A percentile compares a stretch with the other conserved stretches of the same genome.
phyloP scores from a whole-genome alignment of 2,329 filamentous ascomycete genomes.

The Calonectria pseudoreteaudii region DNA sequence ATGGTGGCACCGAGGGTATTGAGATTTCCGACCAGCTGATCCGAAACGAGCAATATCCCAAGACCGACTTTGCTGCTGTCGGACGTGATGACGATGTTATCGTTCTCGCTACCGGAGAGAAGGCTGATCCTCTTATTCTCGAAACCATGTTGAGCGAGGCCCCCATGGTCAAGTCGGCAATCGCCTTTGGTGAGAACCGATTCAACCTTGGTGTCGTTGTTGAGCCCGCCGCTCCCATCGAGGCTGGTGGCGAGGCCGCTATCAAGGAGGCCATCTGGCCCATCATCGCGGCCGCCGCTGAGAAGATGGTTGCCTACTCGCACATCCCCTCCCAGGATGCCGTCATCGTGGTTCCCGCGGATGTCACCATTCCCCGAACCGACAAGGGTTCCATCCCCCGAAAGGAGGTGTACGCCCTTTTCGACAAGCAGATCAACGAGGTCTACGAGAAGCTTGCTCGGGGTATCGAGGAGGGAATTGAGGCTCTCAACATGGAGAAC shows the following conservation, averaged over 20 bases:
- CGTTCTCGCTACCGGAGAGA: conserved; percentile 41
- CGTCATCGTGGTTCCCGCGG: conserved; percentile 30
- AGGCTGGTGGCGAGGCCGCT: neutral
- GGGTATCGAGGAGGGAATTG: conserved; percentile 21
- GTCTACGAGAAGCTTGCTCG: conserved; percentile 29
- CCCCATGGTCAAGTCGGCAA: conserved; percentile 31
- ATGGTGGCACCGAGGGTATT: conserved; percentile 43
- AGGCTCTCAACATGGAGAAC: conserved; percentile 25
- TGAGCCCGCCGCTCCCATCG: conserved; percentile 27
- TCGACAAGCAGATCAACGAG: conserved; percentile 29
- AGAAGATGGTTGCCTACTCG: conserved; percentile 34
- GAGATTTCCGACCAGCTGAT: conserved; percentile 48
- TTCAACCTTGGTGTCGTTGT: conserved; percentile 40
- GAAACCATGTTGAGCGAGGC: conserved; percentile 33
- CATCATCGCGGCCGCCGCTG: conserved; percentile 25
- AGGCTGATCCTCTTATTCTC: conserved; percentile 37
- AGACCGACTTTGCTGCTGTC: conserved; percentile 41
- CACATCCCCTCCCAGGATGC: conserved; percentile 35
- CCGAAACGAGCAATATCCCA: conserved; percentile 39
- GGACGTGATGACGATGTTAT: conserved; percentile 50
- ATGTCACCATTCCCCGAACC: conserved; percentile 32
- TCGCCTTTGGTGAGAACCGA: conserved; percentile 36
- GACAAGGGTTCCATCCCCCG: conserved; percentile 41
- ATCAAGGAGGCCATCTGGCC: conserved; percentile 35
- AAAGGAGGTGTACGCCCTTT: conserved; percentile 34